These are phyloP conservation scores for Quercus engelmannii DNA, from an alignment of 306 rosid species.

Conservation along the genomic window DNA sequence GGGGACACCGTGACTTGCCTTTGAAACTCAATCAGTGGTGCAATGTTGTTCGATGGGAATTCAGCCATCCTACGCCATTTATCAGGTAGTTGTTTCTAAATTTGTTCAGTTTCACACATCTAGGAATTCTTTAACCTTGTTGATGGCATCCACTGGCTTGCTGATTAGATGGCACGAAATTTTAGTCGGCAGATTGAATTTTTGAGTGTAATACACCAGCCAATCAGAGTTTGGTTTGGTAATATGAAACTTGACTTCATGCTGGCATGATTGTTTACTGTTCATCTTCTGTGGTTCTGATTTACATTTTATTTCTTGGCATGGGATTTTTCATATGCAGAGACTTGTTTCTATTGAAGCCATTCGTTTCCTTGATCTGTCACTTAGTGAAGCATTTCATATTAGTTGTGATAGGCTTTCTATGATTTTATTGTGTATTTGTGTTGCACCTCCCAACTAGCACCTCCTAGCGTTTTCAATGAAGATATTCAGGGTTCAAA, in stretches of 20 bases:
- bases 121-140: not conserved
- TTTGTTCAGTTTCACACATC: not conserved
- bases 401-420: not conserved
- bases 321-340: not conserved
- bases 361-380: not conserved
- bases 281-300: not conserved
- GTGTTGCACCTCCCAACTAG: not conserved
- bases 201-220: not conserved
- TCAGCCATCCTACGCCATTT: constrained; percentile 99
- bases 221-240: not conserved
- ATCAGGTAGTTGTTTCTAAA: constrained; percentile 46
- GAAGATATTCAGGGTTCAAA: too few species aligned
- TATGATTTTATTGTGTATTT: not conserved
- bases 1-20: constrained; percentile 98
- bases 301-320: not conserved
- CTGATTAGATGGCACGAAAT: not conserved
- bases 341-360: too few species aligned
- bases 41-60: constrained; percentile 98
- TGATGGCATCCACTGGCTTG: constrained; percentile 3
- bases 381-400: not conserved
- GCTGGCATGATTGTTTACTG: not conserved
- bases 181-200: not conserved
- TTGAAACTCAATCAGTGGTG: constrained; percentile 98
- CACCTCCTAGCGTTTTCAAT: too few species aligned
- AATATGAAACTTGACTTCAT: not conserved